Conservation (phyloP, 345 rosid species). For the Citrus hindsii region DNA sequence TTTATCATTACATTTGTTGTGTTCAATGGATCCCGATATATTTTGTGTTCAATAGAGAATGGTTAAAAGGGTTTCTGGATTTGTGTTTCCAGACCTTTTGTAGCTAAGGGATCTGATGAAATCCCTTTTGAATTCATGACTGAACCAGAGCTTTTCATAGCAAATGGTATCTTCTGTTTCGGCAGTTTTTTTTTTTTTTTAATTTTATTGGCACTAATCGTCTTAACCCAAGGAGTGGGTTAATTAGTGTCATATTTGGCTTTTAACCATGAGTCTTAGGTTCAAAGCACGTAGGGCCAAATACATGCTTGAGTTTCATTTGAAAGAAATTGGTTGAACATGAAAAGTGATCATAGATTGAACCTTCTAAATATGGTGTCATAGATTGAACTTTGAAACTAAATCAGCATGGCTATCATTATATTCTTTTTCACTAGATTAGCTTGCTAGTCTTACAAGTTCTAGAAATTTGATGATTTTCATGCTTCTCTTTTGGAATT, state of each 20-base stretch:
- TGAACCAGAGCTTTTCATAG: neutral
- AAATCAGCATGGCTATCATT: neutral
- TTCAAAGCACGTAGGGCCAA: neutral
- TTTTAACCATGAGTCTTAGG: neutral
- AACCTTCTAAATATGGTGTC: conserved; percentile 2
- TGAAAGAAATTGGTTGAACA: neutral
- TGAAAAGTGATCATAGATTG: neutral
- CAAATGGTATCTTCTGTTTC: neutral
- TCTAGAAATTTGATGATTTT: conserved; percentile 20
- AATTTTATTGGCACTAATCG: neutral
- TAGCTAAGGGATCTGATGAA: neutral
- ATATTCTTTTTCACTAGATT: neutral
- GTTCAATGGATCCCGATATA: neutral
- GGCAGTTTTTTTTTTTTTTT: neutral
- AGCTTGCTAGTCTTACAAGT: conserved; percentile 14
- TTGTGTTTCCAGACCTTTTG: neutral
- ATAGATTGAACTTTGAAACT: neutral
- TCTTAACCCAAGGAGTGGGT: neutral
- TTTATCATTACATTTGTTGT: neutral
- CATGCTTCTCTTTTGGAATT: conserved; percentile 83
- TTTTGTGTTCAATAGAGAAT: neutral
- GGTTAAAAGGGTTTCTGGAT: neutral
- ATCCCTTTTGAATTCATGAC: neutral
- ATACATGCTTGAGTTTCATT: neutral
- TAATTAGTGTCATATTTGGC: neutral